A percentile compares a stretch with the other conserved stretches of the same genome.
Evolutionary conservation across 202 grass and related monocot species (phyloP).

Genomic region (Zizania palustris): DNA sequence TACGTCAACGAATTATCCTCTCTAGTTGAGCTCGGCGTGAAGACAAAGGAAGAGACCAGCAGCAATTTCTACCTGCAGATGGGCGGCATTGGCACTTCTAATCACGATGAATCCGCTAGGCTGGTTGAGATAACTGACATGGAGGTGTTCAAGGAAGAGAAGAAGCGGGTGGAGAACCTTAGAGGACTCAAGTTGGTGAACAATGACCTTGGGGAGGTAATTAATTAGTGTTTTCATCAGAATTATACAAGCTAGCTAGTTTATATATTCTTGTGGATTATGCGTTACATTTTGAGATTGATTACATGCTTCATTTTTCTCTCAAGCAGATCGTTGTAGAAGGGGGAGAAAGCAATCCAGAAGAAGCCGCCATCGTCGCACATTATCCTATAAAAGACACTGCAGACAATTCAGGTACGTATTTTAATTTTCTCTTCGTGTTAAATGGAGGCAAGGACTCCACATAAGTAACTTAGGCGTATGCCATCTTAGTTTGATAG

Average conservation of each 20-base stretch:
- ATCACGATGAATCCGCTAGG: slow-evolving; percentile 43
- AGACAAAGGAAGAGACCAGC: slow-evolving; percentile 39
- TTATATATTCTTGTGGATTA: neutral
- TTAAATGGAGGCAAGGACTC: neutral
- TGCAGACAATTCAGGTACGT: slow-evolving; percentile 71
- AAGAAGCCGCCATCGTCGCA: slow-evolving; percentile 54
- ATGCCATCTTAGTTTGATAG: neutral
- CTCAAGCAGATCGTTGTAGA: slow-evolving; percentile 62
- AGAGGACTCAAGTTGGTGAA: slow-evolving; percentile 68
- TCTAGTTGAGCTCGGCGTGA: slow-evolving; percentile 48
- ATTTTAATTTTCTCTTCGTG: neutral
- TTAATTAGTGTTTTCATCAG: slow-evolving; percentile 17
- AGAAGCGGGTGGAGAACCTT: slow-evolving; percentile 70
- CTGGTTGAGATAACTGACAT: slow-evolving; percentile 73
- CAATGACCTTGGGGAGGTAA: slow-evolving; percentile 81
- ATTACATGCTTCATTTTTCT: neutral
- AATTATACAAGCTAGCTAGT: neutral
- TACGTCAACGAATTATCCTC: slow-evolving; percentile 55
- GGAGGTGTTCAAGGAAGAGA: slow-evolving; percentile 70
- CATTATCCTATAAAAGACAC: slow-evolving; percentile 59
- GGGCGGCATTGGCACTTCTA: slow-evolving; percentile 48
- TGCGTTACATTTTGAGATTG: neutral
- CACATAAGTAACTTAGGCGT: neutral
- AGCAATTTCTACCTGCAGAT: slow-evolving; percentile 50
- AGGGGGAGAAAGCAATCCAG: slow-evolving; percentile 57